Evolutionary conservation across 108 stramenopile species (phyloP), one percentile per base, ranked within the genome.

Genomic region (Cyclotella distinguenda): DNA sequence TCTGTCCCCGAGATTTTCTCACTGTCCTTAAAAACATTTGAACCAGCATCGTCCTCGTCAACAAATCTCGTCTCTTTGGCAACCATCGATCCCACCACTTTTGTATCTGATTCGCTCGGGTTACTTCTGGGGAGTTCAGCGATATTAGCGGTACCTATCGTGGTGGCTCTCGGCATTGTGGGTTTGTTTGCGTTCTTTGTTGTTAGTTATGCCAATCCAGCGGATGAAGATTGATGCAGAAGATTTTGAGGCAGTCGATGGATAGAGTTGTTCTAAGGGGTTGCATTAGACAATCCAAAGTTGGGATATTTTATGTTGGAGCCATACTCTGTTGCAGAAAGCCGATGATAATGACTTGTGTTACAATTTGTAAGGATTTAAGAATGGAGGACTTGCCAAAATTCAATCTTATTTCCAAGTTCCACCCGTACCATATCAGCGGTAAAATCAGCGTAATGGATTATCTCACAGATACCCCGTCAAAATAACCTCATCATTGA

Each of bases 151-250:
- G 86, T 93, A 10, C 91, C 91, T 1, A 86, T 93, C 44, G 44
- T 86, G 5, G 91, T 86, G 6, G 91, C 85, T n/a, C 48, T 93
- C 23, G 63, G 64, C 5, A 74, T 93, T n/a, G 91, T 82, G 3
- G 58, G 57, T 27, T 30, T 82, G 21, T 74, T 93, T 58, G 91
- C 86, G 3, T 85, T 47, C 26, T 43, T 65, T 23, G 86, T 93
- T 70, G 86, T 89, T 15, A 57, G 78, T 6, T 92, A 89, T 60
- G 90, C 90, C 51, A 89, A 74, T 72, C 90, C 90, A 0, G 79
- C 79, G 54, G 86, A 82, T 36, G 84, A 85, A 59, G 88, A 93
- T 67, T 26, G 50, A 45, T 45, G 15, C 18, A 19, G 7, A 11
- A 3, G 15, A 1, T 19, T 11, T 22, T 39, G n/a, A n/a, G n/a